These are phyloP conservation scores for Trichomonas vaginalis DNA, from an alignment of 208 protist genomes.

Conservation along the genomic window DNA sequence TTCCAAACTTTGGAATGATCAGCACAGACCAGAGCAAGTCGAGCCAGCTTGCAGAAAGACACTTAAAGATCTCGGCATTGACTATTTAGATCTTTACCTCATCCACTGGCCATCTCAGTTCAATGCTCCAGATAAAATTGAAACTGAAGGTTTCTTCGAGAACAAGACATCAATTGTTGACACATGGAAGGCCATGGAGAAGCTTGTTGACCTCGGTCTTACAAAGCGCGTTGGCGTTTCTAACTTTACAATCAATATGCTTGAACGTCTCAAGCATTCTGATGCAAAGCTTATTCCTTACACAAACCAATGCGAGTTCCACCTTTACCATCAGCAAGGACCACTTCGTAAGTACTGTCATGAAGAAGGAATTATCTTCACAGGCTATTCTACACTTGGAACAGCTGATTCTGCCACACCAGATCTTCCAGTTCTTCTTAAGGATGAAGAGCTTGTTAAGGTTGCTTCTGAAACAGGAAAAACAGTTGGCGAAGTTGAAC, in stretches of 20 bases:
- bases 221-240: not conserved
- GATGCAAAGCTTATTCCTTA: not conserved
- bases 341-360: constrained; percentile 24
- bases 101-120: not conserved
- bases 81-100: not conserved
- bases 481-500: not conserved
- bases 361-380: constrained; percentile 18
- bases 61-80: not conserved
- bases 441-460: not conserved
- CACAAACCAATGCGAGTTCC: constrained; percentile 4
- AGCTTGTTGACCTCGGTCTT: not conserved
- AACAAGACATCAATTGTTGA: not conserved
- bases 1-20: not conserved
- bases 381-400: constrained; percentile 27
- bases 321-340: constrained; percentile 27
- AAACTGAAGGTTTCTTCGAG: not conserved
- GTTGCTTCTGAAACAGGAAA: not conserved
- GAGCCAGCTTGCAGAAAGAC: not conserved
- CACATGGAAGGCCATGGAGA: constrained; percentile 11
- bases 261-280: not conserved
- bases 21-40: not conserved
- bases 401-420: not conserved
- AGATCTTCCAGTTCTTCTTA: not conserved
- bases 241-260: not conserved
- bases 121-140: not conserved